Percentiles rank a stretch among this genome's conserved stretches.
Conservation (phyloP, 805 yeast genomes). For the Ogataea dorogensis region DNA sequence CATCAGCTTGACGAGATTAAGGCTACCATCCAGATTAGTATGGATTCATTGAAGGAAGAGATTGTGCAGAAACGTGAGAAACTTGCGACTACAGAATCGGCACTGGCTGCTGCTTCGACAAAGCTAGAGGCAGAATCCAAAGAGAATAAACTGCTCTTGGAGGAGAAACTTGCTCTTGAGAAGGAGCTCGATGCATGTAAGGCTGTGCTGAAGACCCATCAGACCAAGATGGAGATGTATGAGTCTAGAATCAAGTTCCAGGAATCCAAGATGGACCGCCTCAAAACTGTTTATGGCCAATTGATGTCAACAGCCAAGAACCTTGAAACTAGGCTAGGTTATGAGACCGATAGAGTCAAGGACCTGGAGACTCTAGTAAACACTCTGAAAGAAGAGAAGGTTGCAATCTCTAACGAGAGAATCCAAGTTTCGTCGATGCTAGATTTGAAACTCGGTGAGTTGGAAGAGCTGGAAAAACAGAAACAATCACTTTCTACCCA, state of each 20-base stretch:
- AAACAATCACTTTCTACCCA: slow-evolving; percentile 9
- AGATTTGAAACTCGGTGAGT: slow-evolving; percentile 26
- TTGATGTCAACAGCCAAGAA: slow-evolving; percentile 22
- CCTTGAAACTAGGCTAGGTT: slow-evolving; percentile 17
- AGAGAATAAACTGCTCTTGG: slow-evolving; percentile 17
- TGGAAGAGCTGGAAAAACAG: slow-evolving; percentile 15
- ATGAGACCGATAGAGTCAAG: slow-evolving; percentile 11
- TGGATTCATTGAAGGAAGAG: slow-evolving; percentile 12
- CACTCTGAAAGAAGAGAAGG: slow-evolving; percentile 26
- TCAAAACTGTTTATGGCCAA: slow-evolving; percentile 19
- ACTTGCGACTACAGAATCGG: slow-evolving; percentile 3
- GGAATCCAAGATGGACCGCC: slow-evolving; percentile 20
- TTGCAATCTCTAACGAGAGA: slow-evolving; percentile 20
- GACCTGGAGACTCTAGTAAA: slow-evolving; percentile 21
- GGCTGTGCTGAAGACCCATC: slow-evolving; percentile 11
- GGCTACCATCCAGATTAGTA: slow-evolving; percentile 13
- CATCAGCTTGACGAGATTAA: slow-evolving; percentile 25
- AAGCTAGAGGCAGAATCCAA: slow-evolving; percentile 8
- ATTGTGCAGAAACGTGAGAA: slow-evolving; percentile 17
- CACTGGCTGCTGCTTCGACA: slow-evolving; percentile 5
- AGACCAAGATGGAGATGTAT: slow-evolving; percentile 12
- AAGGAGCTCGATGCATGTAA: slow-evolving; percentile 22
- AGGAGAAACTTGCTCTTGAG: slow-evolving; percentile 17
- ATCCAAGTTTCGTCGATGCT: slow-evolving; percentile 18
- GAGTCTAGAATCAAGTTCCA: slow-evolving; percentile 14